Base-by-base conservation (phyloP, 192 early-diverging fungal genomes). In the Thoreauomyces humboldtii region DNA sequence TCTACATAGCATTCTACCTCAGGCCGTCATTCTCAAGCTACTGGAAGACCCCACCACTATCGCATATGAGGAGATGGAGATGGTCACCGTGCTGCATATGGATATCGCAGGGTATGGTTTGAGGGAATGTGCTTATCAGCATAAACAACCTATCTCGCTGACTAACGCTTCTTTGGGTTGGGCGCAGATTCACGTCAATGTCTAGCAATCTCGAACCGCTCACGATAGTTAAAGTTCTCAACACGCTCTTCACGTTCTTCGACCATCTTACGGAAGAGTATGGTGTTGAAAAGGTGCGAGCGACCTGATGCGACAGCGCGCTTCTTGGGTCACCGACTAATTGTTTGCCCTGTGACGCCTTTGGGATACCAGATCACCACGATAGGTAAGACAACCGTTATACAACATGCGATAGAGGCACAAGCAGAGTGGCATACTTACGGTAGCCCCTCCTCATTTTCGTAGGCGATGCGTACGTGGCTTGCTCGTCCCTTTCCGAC, bases 151-250 rank as follows among this genome's bases (percentile, higher is more conserved):
- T n/a, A n/a, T n/a, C n/a, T n/a, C n/a, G n/a, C n/a, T 42, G 41
- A n/a, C 11, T 42, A 42, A 42, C 41, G n/a, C n/a, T 12, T 42
- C n/a, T 42, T 42, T 42, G n/a, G 9, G 9, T n/a, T n/a, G n/a
- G n/a, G n/a, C 27, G 12, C 50, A 80, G 78, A 7, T 81, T 81
- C 45, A 81, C 75, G 24, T 63, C 75, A 31, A 81, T 81, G 79
- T 81, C 79, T 2, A 65, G 73, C 33, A 32, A 64, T n/a, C 37
- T 77, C 2, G 79, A 81, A 43, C 75, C 79, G 3, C 55, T 81
- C 6, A 74, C 56, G 24, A 75, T 81, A 59, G 73, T 81, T 24
- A 70, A 77, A 52, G 70, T 81, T 31, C 72, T 81, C 63, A 77
- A 81, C 59, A 77, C 76, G 19, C 64, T 77, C 7, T 81, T 81